Percentiles rank a stretch among this genome's conserved stretches.
Conservation (phyloP, 1,139 yeast species). For the Sugiyamaella japonica region DNA sequence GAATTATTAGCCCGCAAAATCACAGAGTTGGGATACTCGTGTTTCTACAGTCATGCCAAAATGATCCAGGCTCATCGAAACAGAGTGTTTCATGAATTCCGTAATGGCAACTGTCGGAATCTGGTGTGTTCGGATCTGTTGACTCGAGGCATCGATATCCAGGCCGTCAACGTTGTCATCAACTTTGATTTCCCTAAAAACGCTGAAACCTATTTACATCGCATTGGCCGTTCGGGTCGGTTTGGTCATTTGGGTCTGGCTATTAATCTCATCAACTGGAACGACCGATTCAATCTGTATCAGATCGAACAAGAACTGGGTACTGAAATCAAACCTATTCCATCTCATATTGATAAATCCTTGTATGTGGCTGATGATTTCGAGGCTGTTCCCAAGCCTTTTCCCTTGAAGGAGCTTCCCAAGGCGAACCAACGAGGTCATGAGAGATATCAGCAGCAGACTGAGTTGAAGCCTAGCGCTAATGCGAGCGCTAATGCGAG, state of each 20-base stretch:
- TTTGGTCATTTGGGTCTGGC: slow-evolving; percentile 98
- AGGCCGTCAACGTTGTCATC: slow-evolving; percentile 96
- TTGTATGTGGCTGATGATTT: slow-evolving; percentile 85
- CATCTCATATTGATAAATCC: slow-evolving; percentile 81
- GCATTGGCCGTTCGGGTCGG: slow-evolving; percentile 99
- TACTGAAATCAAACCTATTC: slow-evolving; percentile 95
- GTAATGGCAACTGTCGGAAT: slow-evolving; percentile 97
- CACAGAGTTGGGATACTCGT: slow-evolving; percentile 94
- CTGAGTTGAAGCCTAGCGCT: slow-evolving; percentile 27
- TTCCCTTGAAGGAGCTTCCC: slow-evolving; percentile 69
- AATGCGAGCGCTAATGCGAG: too few species aligned
- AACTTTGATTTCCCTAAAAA: slow-evolving; percentile 98
- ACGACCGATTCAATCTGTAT: slow-evolving; percentile 89
- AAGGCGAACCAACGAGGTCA: slow-evolving; percentile 37
- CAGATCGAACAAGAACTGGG: slow-evolving; percentile 97
- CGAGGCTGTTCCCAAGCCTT: slow-evolving; percentile 80
- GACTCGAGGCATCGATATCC: slow-evolving; percentile 98
- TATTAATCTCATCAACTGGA: slow-evolving; percentile 94
- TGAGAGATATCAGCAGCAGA: slow-evolving; percentile 25
- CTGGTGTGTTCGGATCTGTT: slow-evolving; percentile 94
- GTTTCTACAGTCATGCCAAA: slow-evolving; percentile 95
- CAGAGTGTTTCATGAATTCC: slow-evolving; percentile 96
- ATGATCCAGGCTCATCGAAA: slow-evolving; percentile 98
- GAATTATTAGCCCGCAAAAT: slow-evolving; percentile 93
- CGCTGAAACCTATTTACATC: slow-evolving; percentile 95